Evolutionary conservation across 2,329 filamentous ascomycete genomes (phyloP).

Genomic region (Raffaelea deltoideospora): DNA sequence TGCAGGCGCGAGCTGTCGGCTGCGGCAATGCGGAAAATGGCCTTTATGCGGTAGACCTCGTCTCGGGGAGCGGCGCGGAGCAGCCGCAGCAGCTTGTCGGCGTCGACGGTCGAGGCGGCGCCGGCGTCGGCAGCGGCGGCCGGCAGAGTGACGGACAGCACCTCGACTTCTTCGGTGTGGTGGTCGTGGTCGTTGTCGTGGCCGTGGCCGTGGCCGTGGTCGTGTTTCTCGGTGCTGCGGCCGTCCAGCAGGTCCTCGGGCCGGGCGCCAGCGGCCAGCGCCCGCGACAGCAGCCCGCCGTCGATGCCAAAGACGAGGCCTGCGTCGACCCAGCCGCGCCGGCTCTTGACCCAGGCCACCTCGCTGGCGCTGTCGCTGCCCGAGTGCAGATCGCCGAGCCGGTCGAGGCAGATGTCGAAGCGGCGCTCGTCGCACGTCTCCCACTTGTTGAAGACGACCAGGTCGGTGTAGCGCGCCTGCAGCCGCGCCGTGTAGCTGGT

Average conservation of each 20-base stretch:
- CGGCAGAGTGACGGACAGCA: slow-evolving; percentile 63
- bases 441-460: slow-evolving; percentile 92
- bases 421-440: slow-evolving; percentile 58
- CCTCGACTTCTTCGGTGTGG: slow-evolving; percentile 82
- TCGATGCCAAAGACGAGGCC: slow-evolving; percentile 80
- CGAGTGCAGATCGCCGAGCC: slow-evolving; percentile 66
- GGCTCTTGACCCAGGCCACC: slow-evolving; percentile 70
- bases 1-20: slow-evolving; percentile 28
- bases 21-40: slow-evolving; percentile 33
- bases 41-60: slow-evolving; percentile 92
- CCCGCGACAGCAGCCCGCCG: slow-evolving; percentile 40
- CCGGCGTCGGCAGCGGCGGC: slow-evolving; percentile 17
- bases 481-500: slow-evolving; percentile 78
- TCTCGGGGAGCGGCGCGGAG: slow-evolving; percentile 70
- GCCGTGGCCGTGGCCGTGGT: slow-evolving; percentile 19
- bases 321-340: slow-evolving; percentile 62
- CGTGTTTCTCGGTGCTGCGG: slow-evolving; percentile 22
- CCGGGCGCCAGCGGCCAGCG: slow-evolving; percentile 32
- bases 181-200: slow-evolving; percentile 25
- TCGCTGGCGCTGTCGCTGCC: no score
- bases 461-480: slow-evolving; percentile 78
- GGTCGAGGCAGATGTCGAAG: slow-evolving; percentile 65
- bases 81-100: slow-evolving; percentile 49
- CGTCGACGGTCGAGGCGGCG: slow-evolving; percentile 21
- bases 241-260: slow-evolving; percentile 21